phyloP scores from a whole-genome alignment of 352 stramenopile species.

The Pilasporangium apinafurcum region DNA sequence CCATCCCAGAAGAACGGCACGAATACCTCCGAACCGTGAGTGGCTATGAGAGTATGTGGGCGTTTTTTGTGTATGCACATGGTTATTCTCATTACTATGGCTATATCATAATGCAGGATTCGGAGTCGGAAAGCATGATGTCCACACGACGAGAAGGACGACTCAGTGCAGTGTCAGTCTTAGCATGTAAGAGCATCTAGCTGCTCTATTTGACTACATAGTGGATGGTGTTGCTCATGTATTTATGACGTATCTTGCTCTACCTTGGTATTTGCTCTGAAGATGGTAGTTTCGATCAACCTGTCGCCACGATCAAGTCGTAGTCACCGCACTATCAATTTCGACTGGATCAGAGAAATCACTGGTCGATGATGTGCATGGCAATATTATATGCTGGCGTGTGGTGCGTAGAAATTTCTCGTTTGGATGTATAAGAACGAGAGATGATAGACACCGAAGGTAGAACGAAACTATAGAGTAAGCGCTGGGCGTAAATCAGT shows the following conservation, averaged over 20 bases:
- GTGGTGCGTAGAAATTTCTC: too few species aligned
- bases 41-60: background rate
- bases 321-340: too few species aligned
- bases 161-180: slow-evolving; percentile 28
- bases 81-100: too few species aligned
- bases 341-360: too few species aligned
- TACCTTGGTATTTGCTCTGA: background rate
- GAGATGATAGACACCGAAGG: too few species aligned
- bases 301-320: too few species aligned
- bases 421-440: too few species aligned
- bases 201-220: background rate
- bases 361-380: too few species aligned
- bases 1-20: slow-evolving; percentile 64
- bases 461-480: too few species aligned
- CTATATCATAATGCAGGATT: too few species aligned
- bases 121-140: slow-evolving; percentile 34
- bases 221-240: background rate
- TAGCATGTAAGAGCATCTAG: slow-evolving; percentile 29
- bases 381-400: too few species aligned
- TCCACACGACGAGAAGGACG: slow-evolving; percentile 26
- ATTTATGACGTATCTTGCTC: background rate
- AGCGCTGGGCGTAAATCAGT: too few species aligned
- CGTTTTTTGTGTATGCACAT: slow-evolving; percentile 2
- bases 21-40: slow-evolving; percentile 12
- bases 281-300: slow-evolving; percentile 14